Evolutionary conservation across 257 asterid genomes (phyloP).

Genomic region (Lycium barbarum): DNA sequence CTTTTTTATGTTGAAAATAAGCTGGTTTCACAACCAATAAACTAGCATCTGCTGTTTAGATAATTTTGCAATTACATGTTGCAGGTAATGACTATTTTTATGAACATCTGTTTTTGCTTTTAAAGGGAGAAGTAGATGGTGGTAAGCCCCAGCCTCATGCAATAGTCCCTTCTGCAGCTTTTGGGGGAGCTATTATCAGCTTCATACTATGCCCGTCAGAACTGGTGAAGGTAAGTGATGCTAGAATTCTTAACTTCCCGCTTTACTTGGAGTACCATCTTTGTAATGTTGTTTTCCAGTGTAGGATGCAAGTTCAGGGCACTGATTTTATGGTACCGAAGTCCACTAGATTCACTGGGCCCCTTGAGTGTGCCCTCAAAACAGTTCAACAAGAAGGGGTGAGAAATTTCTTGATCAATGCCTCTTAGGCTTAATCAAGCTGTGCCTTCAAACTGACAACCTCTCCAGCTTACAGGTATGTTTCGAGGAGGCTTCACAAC

Average conservation of each 20-base stretch:
- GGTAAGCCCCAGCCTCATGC: conserved; percentile 75
- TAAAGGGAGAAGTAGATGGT: conserved; percentile 62
- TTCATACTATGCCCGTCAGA: conserved; percentile 88
- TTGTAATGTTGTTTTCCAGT: conserved; percentile 67
- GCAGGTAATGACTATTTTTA: background rate
- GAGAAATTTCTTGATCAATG: conserved; percentile 44
- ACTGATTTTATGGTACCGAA: conserved; percentile 58
- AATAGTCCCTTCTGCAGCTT: conserved; percentile 74
- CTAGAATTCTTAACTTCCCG: conserved; percentile 25
- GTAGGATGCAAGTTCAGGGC: conserved; percentile 99
- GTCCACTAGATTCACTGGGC: conserved; percentile 65
- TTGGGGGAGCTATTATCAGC: conserved; percentile 86
- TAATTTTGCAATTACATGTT: conserved; percentile 11
- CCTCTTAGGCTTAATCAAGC: conserved; percentile 7
- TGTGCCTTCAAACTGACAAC: conserved; percentile 49
- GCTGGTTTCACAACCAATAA: background rate
- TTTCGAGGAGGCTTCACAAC: conserved; percentile 86
- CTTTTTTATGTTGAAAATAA: background rate
- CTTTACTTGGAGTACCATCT: background rate
- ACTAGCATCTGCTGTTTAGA: background rate
- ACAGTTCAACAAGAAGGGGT: conserved; percentile 85
- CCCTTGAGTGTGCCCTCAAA: conserved; percentile 83
- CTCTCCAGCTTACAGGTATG: conserved; percentile 74
- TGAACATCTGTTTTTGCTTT: conserved; percentile 34
- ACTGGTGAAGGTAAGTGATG: conserved; percentile 74